Evolutionary conservation across 352 stramenopile species (phyloP), one percentile per base, ranked within the genome.

Genomic region (Pythium biforme): DNA sequence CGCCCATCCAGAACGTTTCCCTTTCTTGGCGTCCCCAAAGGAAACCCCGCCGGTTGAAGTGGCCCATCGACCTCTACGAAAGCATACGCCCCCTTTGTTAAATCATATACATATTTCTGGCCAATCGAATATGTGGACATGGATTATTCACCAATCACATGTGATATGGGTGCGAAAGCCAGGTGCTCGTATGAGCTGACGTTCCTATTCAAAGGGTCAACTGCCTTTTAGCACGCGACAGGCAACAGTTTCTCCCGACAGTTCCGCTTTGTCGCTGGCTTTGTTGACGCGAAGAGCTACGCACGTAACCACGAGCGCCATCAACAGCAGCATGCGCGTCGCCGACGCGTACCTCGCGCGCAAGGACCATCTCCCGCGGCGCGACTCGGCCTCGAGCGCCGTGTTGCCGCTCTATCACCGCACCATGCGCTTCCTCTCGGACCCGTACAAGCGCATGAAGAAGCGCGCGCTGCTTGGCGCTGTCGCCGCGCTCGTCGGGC

Each of bases 391-490:
- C n/a, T 53, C 48, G 26, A 59, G 17, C n/a, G 49, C 62, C 19
- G 52, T 70, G 27, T 61, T 90, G 67, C 81, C 79, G 63, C 73
- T 89, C 25, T 88, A 90, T 57, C 81, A 83, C 68, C 73, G 79
- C 61, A 75, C 73, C 33, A 70, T 89, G 80, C 84, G 73, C 68
- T 82, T 85, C 68, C 71, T 77, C 40, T 73, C 77, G 51, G 61
- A 70, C 15, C 84, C 84, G 46, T 89, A 89, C 59, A 63, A 60
- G 51, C 81, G 74, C 45, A 77, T 90, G 66, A 83, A 84, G 60
- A 80, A 77, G 59, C 66, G 66, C 22, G 75, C 79, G 34, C 39
- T 89, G 1, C 11, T 86, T 0, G 69, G 46, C 2, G 55, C 62
- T 0, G 55, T 85, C 12, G 59, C 71, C 19, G 62, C 54, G 50